phyloP scores from a whole-genome alignment of 2,329 filamentous ascomycete genomes.

The Exophiala sp. region DNA sequence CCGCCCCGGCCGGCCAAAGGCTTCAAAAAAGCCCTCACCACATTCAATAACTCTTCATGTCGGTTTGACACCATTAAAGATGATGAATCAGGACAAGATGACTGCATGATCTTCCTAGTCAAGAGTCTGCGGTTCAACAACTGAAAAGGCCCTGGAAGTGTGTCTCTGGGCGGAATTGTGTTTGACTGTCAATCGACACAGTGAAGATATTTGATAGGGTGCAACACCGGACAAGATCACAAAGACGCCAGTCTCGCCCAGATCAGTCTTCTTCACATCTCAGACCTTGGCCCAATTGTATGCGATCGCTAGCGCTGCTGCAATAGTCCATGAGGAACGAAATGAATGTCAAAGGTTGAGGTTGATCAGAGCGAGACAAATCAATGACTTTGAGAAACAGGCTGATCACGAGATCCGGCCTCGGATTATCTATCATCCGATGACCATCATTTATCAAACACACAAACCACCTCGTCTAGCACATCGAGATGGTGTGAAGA shows the following conservation, averaged over 20 bases:
- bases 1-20: conserved; percentile 11
- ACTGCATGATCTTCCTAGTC: conserved; percentile 14
- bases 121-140: neutral
- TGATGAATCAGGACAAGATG: conserved; percentile 9
- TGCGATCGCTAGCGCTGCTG: too few relatives aligned
- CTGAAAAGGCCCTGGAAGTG: neutral
- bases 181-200: too few relatives aligned
- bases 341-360: conserved; percentile 1
- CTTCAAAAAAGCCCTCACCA: conserved; percentile 11
- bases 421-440: neutral
- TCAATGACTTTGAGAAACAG: too few relatives aligned
- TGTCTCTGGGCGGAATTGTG: neutral
- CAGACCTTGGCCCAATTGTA: too few relatives aligned
- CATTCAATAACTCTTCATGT: conserved; percentile 17
- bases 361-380: neutral
- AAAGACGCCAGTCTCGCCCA: too few relatives aligned
- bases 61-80: conserved; percentile 14
- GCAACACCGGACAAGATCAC: too few relatives aligned
- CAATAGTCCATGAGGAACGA: too few relatives aligned
- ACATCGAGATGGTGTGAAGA: neutral
- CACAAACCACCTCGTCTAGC: too few relatives aligned
- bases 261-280: too few relatives aligned
- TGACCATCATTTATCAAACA: too few relatives aligned
- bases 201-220: too few relatives aligned
- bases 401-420: neutral